These are phyloP conservation scores for Ophiostoma quercus DNA, from an alignment of 2,329 filamentous ascomycete species.

Conservation along the genomic window DNA sequence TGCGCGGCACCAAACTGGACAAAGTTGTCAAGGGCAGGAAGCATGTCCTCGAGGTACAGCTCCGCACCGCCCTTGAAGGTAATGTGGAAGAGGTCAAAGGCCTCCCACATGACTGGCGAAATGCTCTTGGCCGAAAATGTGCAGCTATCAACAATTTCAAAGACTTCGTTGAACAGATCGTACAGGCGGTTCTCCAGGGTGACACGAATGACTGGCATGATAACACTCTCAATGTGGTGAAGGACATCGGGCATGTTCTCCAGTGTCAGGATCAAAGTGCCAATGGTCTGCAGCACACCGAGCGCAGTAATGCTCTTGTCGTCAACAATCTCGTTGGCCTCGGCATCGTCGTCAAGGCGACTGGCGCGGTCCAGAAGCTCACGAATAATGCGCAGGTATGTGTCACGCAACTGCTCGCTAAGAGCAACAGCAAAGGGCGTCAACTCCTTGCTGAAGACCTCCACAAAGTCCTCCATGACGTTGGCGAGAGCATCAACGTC, in stretches of 20 bases:
- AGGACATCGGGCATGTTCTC: slow-evolving; percentile 97
- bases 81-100: slow-evolving; percentile 91
- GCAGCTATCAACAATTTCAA: slow-evolving; percentile 98
- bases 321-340: slow-evolving; percentile 85
- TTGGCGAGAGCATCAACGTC: slow-evolving; percentile 96
- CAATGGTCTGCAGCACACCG: slow-evolving; percentile 94
- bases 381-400: slow-evolving; percentile 86
- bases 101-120: slow-evolving; percentile 96
- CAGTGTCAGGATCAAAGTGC: slow-evolving; percentile 89
- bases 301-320: slow-evolving; percentile 98
- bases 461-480: slow-evolving; percentile 99
- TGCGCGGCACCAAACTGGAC: slow-evolving; percentile 83
- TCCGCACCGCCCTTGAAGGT: slow-evolving; percentile 97
- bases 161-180: slow-evolving; percentile 95
- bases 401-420: slow-evolving; percentile 92
- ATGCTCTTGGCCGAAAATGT: slow-evolving; percentile 96
- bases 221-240: slow-evolving; percentile 84
- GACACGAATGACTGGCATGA: slow-evolving; percentile 95
- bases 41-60: slow-evolving; percentile 97
- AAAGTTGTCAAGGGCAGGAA: slow-evolving; percentile 95
- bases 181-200: slow-evolving; percentile 98
- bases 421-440: slow-evolving; percentile 95
- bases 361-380: slow-evolving; percentile 86
- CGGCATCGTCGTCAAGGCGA: slow-evolving; percentile 68
- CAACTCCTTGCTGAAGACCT: slow-evolving; percentile 94